Evolutionary conservation across 495 filamentous ascomycete species (phyloP), one percentile per base, ranked within the genome.

Genomic region (Talaromyces adpressus): DNA sequence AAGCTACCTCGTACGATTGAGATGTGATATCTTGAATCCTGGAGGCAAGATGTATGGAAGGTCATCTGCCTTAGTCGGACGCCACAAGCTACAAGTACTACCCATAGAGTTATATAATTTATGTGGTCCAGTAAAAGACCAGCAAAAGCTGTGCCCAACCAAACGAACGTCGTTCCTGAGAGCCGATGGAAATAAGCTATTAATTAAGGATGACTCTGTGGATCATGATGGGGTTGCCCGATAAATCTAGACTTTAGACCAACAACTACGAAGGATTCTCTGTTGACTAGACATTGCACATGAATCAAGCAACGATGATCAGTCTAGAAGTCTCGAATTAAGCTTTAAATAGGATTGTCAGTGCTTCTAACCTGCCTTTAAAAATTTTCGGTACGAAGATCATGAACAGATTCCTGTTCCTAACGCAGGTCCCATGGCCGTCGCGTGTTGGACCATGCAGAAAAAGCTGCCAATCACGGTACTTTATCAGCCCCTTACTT

Each of bases 51-150:
- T 29, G 60, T 12, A 18, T 36, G 16, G 41, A 22, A 36, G 60
- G 60, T 62, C 41, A 62, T 52, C 27, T 22, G 22, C 41, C 47
- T 0, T 32, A 34, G 47, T 53, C 29, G 47, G 32, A 60, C 36
- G 58, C 60, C 45, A 39, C 60, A 62, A 62, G 41, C 60, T 29
- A 53, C 60, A 60, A 53, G 45, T 62, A 22, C 60, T 53, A 62
- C 45, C 47, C 29, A 53, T 29, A 16, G 20, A 14, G 20, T 12
- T 32, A 53, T 62, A 23, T 53, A 14, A 22, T 51, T 49, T 23
- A 62, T 62, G 23, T 36, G 60, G 41, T 7, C 39, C 60, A 51
- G 39, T 27, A 47, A 60, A 2, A 8, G 32, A 34, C n/a, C 0
- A 20, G 9, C 34, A 41, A 54, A 54, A 54, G n/a, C 51, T 22